A percentile compares a stretch with the other conserved stretches of the same genome.
phyloP scores from a whole-genome alignment of 1,284 basidiomycete species.

The Moniliophthora roreri region DNA sequence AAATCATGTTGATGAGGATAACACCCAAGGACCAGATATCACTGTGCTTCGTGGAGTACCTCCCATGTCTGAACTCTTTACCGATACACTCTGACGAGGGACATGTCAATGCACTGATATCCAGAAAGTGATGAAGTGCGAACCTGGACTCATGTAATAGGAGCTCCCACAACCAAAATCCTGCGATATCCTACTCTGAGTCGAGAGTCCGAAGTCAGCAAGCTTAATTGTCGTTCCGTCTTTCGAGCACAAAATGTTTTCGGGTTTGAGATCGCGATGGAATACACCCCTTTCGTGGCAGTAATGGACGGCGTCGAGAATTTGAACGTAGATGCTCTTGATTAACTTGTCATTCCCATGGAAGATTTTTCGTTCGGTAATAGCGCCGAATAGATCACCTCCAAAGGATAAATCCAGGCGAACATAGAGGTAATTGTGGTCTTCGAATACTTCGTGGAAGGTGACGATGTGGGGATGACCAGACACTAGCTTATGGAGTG shows the following conservation, averaged over 20 bases:
- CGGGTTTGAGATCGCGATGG: conserved; percentile 89
- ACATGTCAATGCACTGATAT: conserved; percentile 11
- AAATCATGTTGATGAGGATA: conserved; percentile 83
- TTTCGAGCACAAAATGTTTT: conserved; percentile 77
- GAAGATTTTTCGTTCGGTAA: conserved; percentile 43
- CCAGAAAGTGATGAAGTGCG: background rate
- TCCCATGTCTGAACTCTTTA: conserved; percentile 39
- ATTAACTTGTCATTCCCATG: conserved; percentile 55
- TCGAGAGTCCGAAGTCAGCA: conserved; percentile 87
- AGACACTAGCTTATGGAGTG: conserved; percentile 64
- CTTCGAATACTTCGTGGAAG: conserved; percentile 63
- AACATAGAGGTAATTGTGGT: conserved; percentile 37
- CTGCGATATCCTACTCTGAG: conserved; percentile 57
- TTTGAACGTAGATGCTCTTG: conserved; percentile 66
- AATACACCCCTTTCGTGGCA: conserved; percentile 71
- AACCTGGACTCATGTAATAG: conserved; percentile 47
- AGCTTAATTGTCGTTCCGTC: conserved; percentile 62
- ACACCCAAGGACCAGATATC: conserved; percentile 95
- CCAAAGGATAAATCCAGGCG: conserved; percentile 52
- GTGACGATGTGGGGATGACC: conserved; percentile 63
- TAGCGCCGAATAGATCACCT: conserved; percentile 50
- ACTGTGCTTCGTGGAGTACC: conserved; percentile 73
- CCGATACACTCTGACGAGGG: conserved; percentile 70
- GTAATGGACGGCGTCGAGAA: conserved; percentile 79
- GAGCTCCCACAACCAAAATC: conserved; percentile 83